A percentile compares a stretch with the other conserved stretches of the same genome.
Evolutionary conservation across 345 rosid species (phyloP).

Genomic region (Acer campestre): DNA sequence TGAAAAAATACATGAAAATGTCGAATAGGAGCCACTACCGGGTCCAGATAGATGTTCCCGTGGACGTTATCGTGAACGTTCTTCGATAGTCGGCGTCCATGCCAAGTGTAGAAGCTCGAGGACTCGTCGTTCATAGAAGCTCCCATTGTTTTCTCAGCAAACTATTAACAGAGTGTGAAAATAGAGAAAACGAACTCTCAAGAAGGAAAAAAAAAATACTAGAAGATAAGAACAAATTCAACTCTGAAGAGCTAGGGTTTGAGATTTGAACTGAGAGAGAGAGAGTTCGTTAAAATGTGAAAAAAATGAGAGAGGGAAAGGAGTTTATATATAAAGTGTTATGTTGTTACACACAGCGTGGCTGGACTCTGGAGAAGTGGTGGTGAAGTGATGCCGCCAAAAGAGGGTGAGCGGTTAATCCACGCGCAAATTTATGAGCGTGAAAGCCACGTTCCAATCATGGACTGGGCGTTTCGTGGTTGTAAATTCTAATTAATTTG

Average conservation of each 20-base stretch:
- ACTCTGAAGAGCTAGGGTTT: constrained; percentile 2
- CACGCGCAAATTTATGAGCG: background rate
- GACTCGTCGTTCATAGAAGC: constrained; percentile 2
- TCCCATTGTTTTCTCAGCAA: constrained; percentile 20
- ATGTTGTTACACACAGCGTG: background rate
- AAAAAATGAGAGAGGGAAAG: background rate
- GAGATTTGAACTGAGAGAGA: constrained; percentile 2
- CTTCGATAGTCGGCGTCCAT: constrained; percentile 41
- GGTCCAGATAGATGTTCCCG: constrained; percentile 56
- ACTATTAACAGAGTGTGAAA: background rate
- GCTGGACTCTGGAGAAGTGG: background rate
- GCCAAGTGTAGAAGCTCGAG: constrained; percentile 11
- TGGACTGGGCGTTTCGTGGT: background rate
- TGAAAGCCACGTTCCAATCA: constrained; percentile 6
- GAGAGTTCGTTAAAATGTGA: background rate
- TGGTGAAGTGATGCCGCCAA: constrained; percentile 24
- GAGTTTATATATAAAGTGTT: background rate
- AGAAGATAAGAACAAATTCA: background rate
- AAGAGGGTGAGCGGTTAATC: background rate
- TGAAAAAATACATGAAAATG: background rate
- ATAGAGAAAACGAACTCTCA: background rate
- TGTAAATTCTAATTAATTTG: background rate
- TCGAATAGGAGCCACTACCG: constrained; percentile 29
- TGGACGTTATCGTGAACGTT: constrained; percentile 60
- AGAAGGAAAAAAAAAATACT: background rate